phyloP scores from a whole-genome alignment of 768 basidiomycete genomes.

The Bullera alba region DNA sequence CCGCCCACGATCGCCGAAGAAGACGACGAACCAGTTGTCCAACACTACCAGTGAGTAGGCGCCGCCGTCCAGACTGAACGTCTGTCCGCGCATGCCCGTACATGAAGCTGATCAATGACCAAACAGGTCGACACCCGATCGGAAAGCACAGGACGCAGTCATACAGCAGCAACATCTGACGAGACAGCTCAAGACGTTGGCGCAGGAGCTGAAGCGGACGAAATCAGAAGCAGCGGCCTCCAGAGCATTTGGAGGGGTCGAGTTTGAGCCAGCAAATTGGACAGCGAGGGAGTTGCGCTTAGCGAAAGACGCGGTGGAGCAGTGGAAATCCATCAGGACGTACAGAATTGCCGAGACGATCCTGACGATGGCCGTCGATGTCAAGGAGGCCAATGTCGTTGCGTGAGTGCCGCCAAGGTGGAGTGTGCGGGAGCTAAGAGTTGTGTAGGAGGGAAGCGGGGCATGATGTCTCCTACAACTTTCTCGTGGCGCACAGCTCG shows the following conservation, averaged over 20 bases:
- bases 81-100: too few species aligned
- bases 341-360: conserved; percentile 91
- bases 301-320: conserved; percentile 72
- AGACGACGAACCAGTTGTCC: too few species aligned
- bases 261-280: conserved; percentile 76
- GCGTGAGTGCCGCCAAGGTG: conserved; percentile 12
- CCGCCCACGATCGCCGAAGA: conserved; percentile 9
- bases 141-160: conserved; percentile 13
- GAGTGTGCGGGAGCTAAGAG: conserved; percentile 8
- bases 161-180: conserved; percentile 64
- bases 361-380: conserved; percentile 69
- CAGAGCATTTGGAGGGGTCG: conserved; percentile 52
- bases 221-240: conserved; percentile 48
- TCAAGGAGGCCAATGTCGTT: conserved; percentile 93
- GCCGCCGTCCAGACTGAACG: too few species aligned
- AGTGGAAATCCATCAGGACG: conserved; percentile 74
- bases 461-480: conserved; percentile 86
- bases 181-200: conserved; percentile 72
- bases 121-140: too few species aligned
- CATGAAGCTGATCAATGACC: neutral
- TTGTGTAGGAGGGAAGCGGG: conserved; percentile 67
- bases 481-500: conserved; percentile 77
- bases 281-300: conserved; percentile 71
- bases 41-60: too few species aligned
- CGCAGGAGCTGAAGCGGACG: conserved; percentile 71